Evolutionary conservation across 2,329 filamentous ascomycete species (phyloP).

Genomic region (Penicillium psychrosexuale): DNA sequence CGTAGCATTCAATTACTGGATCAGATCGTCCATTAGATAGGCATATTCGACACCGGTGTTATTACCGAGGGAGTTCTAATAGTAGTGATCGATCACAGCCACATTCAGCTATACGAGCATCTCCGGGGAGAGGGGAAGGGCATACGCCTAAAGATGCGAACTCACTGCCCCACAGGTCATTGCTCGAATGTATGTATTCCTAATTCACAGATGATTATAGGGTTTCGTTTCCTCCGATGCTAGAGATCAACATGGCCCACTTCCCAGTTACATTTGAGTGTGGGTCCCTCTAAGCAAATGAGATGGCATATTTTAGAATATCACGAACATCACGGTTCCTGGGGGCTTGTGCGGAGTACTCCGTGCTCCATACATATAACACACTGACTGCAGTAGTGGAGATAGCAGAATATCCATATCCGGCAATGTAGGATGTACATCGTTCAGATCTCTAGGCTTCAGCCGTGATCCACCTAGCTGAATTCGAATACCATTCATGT

Average conservation of each 20-base stretch:
- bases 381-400: background rate
- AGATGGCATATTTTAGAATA: background rate
- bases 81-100: background rate
- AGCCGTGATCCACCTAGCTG: background rate
- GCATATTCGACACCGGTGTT: background rate
- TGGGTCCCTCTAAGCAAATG: background rate
- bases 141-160: background rate
- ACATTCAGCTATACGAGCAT: background rate
- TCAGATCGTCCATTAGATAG: background rate
- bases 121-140: background rate
- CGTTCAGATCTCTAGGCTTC: background rate
- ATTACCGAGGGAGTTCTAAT: background rate
- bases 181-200: background rate
- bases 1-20: background rate
- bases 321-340: background rate
- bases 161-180: background rate
- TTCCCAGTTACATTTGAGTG: background rate
- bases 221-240: background rate
- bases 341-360: too few species aligned
- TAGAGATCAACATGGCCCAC: background rate
- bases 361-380: too few species aligned
- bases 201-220: background rate
- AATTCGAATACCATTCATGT: background rate
- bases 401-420: background rate
- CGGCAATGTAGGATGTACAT: background rate